phyloP scores from a whole-genome alignment of 495 filamentous ascomycete genomes.

The Elaphomyces granulatus region DNA sequence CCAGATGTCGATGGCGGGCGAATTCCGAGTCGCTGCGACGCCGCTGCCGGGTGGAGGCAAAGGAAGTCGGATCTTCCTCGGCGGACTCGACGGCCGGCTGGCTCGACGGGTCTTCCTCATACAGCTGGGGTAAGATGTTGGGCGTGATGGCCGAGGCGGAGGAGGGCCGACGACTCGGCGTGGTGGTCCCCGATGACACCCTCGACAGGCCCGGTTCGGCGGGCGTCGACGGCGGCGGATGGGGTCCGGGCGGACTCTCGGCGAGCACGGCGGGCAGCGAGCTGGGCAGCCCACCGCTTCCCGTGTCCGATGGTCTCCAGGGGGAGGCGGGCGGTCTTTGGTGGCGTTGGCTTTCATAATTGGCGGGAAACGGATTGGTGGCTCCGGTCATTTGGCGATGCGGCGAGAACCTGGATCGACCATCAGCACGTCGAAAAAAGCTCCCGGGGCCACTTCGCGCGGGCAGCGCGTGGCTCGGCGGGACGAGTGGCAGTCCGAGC shows the following conservation, averaged over 20 bases:
- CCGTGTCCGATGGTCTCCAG: constrained; percentile 26
- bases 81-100: constrained; percentile 20
- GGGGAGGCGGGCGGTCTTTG: constrained; percentile 13
- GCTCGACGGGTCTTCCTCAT: constrained; percentile 21
- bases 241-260: constrained; percentile 46
- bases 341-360: constrained; percentile 36
- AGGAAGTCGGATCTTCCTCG: constrained; percentile 9
- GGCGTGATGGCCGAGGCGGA: constrained; percentile 35
- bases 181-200: constrained; percentile 41
- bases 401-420: constrained; percentile 37
- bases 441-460: constrained; percentile 21
- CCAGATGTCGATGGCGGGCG: constrained; percentile 42
- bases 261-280: constrained; percentile 30
- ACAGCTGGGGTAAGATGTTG: constrained; percentile 19
- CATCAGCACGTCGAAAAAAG: constrained; percentile 23
- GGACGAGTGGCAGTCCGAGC: constrained; percentile 42
- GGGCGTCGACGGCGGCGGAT: constrained; percentile 55
- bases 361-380: constrained; percentile 21
- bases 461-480: constrained; percentile 37
- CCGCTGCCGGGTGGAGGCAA: constrained; percentile 30
- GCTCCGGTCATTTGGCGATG: constrained; percentile 37
- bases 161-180: constrained; percentile 39
- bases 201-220: constrained; percentile 46
- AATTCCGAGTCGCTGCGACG: constrained; percentile 49
- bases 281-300: constrained; percentile 13